phyloP scores from a whole-genome alignment of 1,139 yeast genomes.

The Geotrichum candidum region DNA sequence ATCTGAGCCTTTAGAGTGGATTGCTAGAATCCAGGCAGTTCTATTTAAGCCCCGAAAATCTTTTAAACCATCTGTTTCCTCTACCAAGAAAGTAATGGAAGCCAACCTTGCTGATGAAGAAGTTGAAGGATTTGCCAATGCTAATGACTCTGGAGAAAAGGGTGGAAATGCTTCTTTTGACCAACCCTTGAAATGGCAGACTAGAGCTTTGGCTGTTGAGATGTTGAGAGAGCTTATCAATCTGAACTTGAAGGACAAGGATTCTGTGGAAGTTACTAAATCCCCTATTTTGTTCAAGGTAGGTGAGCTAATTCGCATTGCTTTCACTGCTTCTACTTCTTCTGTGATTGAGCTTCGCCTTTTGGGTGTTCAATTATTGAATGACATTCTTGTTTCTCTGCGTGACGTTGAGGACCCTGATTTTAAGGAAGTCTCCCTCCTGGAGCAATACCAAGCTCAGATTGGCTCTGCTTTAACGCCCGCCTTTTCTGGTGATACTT shows the following conservation, averaged over 20 bases:
- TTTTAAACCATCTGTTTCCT: constrained; percentile 19
- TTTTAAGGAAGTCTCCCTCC: constrained; percentile 61
- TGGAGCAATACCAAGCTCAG: constrained; percentile 94
- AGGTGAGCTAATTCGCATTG: constrained; percentile 70
- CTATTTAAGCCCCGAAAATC: constrained; percentile 30
- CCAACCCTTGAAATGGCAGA: constrained; percentile 68
- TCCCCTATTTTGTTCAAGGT: constrained; percentile 45
- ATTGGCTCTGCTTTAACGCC: constrained; percentile 86
- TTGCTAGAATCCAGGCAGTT: constrained; percentile 34
- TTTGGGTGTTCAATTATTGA: constrained; percentile 62
- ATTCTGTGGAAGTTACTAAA: constrained; percentile 32
- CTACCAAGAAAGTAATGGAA: constrained; percentile 15
- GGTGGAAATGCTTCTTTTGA: constrained; percentile 31
- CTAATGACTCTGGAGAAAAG: constrained; percentile 28
- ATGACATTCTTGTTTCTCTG: constrained; percentile 47
- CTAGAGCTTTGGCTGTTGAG: constrained; percentile 55
- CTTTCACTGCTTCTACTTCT: constrained; percentile 79
- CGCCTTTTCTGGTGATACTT: constrained; percentile 71
- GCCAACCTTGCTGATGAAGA: constrained; percentile 40
- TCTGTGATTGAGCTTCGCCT: constrained; percentile 56
- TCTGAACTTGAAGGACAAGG: constrained; percentile 39
- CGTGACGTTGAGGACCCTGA: constrained; percentile 62
- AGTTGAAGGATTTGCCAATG: constrained; percentile 40
- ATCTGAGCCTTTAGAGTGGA: constrained; percentile 35
- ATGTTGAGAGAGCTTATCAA: constrained; percentile 50